Evolutionary conservation across 805 yeast species (phyloP), one percentile per base, ranked within the genome.

Genomic region (Lipomyces yamadae): DNA sequence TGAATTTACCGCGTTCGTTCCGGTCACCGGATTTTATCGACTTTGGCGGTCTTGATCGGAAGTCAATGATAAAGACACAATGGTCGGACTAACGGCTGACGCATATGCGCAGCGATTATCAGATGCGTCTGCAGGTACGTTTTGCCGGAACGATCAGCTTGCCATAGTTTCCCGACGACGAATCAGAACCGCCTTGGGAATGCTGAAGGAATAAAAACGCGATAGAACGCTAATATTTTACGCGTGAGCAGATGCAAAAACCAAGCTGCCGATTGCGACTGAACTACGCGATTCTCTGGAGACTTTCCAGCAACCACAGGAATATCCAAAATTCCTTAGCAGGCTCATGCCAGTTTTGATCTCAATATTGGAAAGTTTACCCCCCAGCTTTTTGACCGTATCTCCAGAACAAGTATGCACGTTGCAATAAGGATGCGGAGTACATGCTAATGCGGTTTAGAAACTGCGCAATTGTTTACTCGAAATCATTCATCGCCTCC

Each of bases 201-300:
- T 37, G 13, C 13, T 29, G 37, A 34, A 32, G 10, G 18, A 42
- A 34, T 32, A 54, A 5, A 53, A 1, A 18, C 5, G 54, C 29
- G 30, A 56, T 18, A 11, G n/a, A 2, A 56, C n/a, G 29, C 34
- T 32, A 24, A 29, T 13, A 53, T 5, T 58, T 24, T 5, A 18
- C 6, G 5, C 54, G 13, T 18, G 13, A 4, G 15, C 80, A 59
- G 93, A 88, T 75, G 82, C 82, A 70, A 84, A 85, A 68, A 79
- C 85, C 10, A 87, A 87, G 71, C 89, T 90, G 69, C 81, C 92
- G 0, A 85, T 87, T 6, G 84, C 92, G 54, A 86, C 92, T 3
- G 98, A 94, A 77, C 81, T 94, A 56, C 84, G 95, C 67, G 98
- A 94, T 77, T 85, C 92, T 76, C 83, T 92, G 54, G 98, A 94